phyloP scores from a whole-genome alignment of 2,329 filamentous ascomycete species.

The Scedosporium aurantiacum region DNA sequence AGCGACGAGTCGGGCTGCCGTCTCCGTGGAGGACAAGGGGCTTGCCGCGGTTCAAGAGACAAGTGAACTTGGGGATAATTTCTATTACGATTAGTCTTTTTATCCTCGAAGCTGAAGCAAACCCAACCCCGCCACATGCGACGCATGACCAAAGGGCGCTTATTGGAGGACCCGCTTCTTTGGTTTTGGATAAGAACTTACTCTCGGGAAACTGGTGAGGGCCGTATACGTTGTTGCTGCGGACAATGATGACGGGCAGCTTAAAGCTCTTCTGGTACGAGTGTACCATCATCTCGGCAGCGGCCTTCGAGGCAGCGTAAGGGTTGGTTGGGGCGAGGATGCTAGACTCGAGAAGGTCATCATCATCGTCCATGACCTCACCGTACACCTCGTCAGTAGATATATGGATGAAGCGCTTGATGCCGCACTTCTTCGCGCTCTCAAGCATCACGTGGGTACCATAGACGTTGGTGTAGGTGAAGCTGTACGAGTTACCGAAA shows the following conservation, averaged over 20 bases:
- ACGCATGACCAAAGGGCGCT: neutral
- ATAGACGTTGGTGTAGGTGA: slow-evolving; percentile 72
- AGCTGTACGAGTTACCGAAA: slow-evolving; percentile 72
- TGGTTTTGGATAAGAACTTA: slow-evolving; percentile 29
- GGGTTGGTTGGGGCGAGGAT: slow-evolving; percentile 72
- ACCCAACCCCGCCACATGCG: too few species aligned
- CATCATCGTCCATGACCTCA: slow-evolving; percentile 61
- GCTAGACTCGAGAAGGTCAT: slow-evolving; percentile 62
- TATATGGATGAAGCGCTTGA: slow-evolving; percentile 69
- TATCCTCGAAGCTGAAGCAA: neutral
- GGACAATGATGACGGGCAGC: slow-evolving; percentile 66
- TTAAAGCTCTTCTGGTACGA: slow-evolving; percentile 80
- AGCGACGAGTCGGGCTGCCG: slow-evolving; percentile 62
- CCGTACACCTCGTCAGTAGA: slow-evolving; percentile 82
- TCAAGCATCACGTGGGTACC: slow-evolving; percentile 77
- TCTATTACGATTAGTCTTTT: slow-evolving; percentile 33
- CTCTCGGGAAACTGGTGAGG: slow-evolving; percentile 78
- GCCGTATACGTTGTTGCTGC: slow-evolving; percentile 78
- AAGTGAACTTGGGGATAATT: slow-evolving; percentile 75
- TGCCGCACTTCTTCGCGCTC: slow-evolving; percentile 58
- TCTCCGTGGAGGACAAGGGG: slow-evolving; percentile 68
- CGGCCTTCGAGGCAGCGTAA: slow-evolving; percentile 70
- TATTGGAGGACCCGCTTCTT: neutral
- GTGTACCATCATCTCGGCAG: slow-evolving; percentile 76
- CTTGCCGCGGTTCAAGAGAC: slow-evolving; percentile 53